These are phyloP conservation scores for Coemansia brasiliensis DNA, from an alignment of 192 early-diverging fungal genomes.

Conservation along the genomic window DNA sequence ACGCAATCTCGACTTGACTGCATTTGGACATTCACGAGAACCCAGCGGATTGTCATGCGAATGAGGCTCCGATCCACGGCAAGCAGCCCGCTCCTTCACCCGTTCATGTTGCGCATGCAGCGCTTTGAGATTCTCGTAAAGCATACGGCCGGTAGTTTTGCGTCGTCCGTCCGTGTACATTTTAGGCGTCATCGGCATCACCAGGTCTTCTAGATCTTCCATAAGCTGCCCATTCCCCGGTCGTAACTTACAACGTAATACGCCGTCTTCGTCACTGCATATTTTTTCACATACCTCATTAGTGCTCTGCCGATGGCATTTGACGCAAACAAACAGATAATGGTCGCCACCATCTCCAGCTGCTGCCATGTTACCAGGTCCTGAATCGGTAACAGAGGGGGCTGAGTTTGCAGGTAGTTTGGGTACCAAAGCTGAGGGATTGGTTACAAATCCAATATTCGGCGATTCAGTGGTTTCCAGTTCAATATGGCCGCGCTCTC, in stretches of 20 bases:
- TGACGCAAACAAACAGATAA: slow-evolving; percentile 53
- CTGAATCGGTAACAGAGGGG: background rate
- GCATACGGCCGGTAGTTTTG: slow-evolving; percentile 55
- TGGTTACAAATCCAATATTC: slow-evolving; percentile 51
- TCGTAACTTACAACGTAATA: slow-evolving; percentile 48
- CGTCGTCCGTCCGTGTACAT: slow-evolving; percentile 44
- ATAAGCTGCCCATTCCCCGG: slow-evolving; percentile 38
- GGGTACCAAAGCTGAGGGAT: slow-evolving; percentile 34
- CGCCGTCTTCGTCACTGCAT: slow-evolving; percentile 55
- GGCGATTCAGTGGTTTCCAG: slow-evolving; percentile 43
- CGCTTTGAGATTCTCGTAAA: slow-evolving; percentile 50
- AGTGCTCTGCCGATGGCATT: slow-evolving; percentile 53
- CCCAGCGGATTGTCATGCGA: slow-evolving; percentile 11
- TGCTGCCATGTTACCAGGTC: background rate
- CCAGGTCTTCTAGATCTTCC: slow-evolving; percentile 54
- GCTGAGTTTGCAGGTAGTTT: background rate
- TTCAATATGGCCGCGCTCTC: slow-evolving; percentile 43
- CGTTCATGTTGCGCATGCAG: slow-evolving; percentile 52
- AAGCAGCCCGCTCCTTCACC: slow-evolving; percentile 43
- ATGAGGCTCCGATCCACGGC: slow-evolving; percentile 39
- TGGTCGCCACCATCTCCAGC: slow-evolving; percentile 24
- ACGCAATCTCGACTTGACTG: slow-evolving; percentile 44
- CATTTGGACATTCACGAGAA: slow-evolving; percentile 45
- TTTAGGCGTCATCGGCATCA: slow-evolving; percentile 53
- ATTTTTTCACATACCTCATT: slow-evolving; percentile 56